Base-by-base conservation (phyloP, 257 asterid species). In the Penstemon newberryi region DNA sequence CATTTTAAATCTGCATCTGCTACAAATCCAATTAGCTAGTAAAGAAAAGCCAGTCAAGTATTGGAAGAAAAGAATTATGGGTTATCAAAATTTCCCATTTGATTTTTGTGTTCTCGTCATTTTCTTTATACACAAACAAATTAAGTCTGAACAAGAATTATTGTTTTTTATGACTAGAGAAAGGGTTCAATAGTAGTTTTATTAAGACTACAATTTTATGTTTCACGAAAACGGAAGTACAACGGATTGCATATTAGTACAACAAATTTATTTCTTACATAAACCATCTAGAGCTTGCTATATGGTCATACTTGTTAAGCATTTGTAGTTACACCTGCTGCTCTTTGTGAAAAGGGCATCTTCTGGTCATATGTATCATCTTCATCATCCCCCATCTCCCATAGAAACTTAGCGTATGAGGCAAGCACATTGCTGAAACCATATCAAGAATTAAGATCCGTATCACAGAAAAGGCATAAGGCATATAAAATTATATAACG, bases 361-460 rank as follows among this genome's bases (percentile, higher is more conserved):
- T 25, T 25, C 33, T 25, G 33, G 33, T 25, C 33, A 25, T 25
- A 25, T 42, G n/a, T 41, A 51, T 6, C 64, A 11, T 49, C 74
- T 42, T 82, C 84, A 3, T 84, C 92, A 3, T 72, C 89, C 42
- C 81, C 92, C 0, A 67, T 65, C 65, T 91, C 96, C 99, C 99
- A 93, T 33, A 90, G 90, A 81, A 90, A 89, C 56, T 83, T 86
- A 7, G 99, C 96, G 74, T 85, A 85, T 49, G 96, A 88, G 7
- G 86, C 99, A 44, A 90, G 89, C 69, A 87, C 87, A 11, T 77
- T 46, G 79, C 96, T 93, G 96, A 63, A 77, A 74, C 51, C 53
- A 60, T 18, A 53, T 76, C 39, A 40, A 67, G 8, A 13, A 54
- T 12, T 11, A 25, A 25, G 33, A 25, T 25, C 2, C 33, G 3